Percentiles rank a stretch among this genome's conserved stretches.
These are phyloP conservation scores for Coprinellus aureogranulatus DNA, from an alignment of 768 basidiomycete species.

Conservation along the genomic window DNA sequence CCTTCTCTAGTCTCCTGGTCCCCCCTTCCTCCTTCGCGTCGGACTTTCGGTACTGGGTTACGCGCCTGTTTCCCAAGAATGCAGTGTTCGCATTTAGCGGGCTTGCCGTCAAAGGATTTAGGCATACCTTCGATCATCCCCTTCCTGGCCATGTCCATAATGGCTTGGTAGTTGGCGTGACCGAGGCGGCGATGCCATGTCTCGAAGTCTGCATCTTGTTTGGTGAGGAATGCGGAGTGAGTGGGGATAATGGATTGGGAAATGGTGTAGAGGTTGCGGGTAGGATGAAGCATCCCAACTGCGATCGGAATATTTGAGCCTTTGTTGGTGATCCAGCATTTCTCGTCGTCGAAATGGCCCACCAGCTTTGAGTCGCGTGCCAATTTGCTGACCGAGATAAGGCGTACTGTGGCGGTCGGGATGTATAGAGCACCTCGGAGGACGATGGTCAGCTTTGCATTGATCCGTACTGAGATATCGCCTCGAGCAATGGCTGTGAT, in stretches of 20 bases:
- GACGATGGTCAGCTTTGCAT: background rate
- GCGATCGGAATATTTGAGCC: slow-evolving; percentile 13
- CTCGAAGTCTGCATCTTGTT: slow-evolving; percentile 9
- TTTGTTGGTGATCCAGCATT: slow-evolving; percentile 12
- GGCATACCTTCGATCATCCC: slow-evolving; percentile 22
- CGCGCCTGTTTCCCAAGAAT: slow-evolving; percentile 38
- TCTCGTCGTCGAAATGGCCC: slow-evolving; percentile 17
- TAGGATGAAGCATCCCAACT: slow-evolving; percentile 4
- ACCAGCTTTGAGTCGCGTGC: slow-evolving; percentile 7
- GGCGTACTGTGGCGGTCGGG: slow-evolving; percentile 19
- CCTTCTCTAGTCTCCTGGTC: slow-evolving; percentile 24
- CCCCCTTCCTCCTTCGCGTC: slow-evolving; percentile 19
- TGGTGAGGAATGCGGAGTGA: slow-evolving; percentile 12
- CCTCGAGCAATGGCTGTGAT: slow-evolving; percentile 26
- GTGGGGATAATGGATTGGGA: slow-evolving; percentile 6
- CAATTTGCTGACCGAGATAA: slow-evolving; percentile 22
- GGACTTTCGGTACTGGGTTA: slow-evolving; percentile 28
- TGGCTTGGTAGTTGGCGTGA: slow-evolving; percentile 22
- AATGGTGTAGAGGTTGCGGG: slow-evolving; percentile 17
- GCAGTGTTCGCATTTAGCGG: slow-evolving; percentile 31
- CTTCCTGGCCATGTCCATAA: slow-evolving; percentile 19
- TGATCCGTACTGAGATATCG: slow-evolving; percentile 10
- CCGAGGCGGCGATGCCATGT: slow-evolving; percentile 29
- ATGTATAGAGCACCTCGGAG: slow-evolving; percentile 18
- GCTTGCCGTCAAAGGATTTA: slow-evolving; percentile 13